These are phyloP conservation scores for Elsinoe necatrix DNA, from an alignment of 2,329 filamentous ascomycete genomes.

Conservation along the genomic window DNA sequence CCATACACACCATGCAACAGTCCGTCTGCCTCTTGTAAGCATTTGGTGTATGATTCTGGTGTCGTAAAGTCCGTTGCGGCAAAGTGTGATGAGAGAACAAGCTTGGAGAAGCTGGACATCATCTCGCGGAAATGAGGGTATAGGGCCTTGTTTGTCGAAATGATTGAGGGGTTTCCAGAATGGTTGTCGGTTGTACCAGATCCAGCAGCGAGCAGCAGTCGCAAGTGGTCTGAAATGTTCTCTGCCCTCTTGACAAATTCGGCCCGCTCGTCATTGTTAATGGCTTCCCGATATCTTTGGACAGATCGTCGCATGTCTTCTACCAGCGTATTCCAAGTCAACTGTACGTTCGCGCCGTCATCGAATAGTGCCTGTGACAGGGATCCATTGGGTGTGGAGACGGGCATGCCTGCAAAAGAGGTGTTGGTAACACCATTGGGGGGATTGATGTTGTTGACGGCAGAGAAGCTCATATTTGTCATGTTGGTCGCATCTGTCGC, in stretches of 20 bases:
- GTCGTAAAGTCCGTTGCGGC: conserved; percentile 93
- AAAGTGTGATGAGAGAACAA: conserved; percentile 96
- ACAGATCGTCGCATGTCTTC: conserved; percentile 89
- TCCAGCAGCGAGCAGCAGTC: conserved; percentile 84
- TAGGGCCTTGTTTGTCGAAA: conserved; percentile 92
- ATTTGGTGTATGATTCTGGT: conserved; percentile 88
- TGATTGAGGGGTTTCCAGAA: conserved; percentile 97
- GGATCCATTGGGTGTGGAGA: conserved; percentile 32
- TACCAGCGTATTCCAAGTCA: conserved; percentile 84
- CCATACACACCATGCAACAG: conserved; percentile 89
- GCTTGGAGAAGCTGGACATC: conserved; percentile 99
- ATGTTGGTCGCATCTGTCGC: conserved; percentile 37
- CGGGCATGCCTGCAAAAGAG: conserved; percentile 46
- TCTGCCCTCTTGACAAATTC: conserved; percentile 94
- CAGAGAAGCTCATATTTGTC: conserved; percentile 41
- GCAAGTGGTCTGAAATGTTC: conserved; percentile 93
- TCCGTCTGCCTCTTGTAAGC: conserved; percentile 92
- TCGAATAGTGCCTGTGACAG: conserved; percentile 82
- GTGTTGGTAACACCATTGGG: conserved; percentile 45
- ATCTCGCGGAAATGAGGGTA: conserved; percentile 98
- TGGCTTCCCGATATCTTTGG: conserved; percentile 82
- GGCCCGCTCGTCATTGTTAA: conserved; percentile 70
- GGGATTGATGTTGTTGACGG: conserved; percentile 37
- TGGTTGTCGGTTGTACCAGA: conserved; percentile 98
- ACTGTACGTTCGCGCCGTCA: conserved; percentile 66